Base-by-base conservation (phyloP, 345 rosid genomes). In the Populus pruinosa region DNA sequence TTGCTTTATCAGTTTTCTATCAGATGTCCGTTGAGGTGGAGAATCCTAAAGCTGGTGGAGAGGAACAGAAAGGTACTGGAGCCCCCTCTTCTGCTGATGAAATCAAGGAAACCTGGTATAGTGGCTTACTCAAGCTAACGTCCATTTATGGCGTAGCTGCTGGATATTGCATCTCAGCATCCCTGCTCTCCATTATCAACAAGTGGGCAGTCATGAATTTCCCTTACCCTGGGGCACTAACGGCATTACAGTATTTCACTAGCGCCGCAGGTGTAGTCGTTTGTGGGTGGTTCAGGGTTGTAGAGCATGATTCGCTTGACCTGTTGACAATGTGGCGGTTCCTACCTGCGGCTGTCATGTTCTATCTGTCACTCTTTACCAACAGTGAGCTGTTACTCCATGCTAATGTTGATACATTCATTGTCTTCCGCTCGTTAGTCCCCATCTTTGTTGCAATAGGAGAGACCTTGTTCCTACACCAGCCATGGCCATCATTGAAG, bases 161-260 rank as follows among this genome's bases (percentile, higher is more conserved):
- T 1, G 98, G 98, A 6, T 96, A 96, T 77, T 93, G 99, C 79
- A 77, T 93, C 77, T 93, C 99, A 25, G 98, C 98, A n/a, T 90
- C 97, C 59, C 85, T 96, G 73, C 96, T 93, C 70, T 96, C 98
- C 13, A 92, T 96, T 85, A 93, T 96, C 86, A 93, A 96, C 87
- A 96, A 96, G 85, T 96, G 97, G 98, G 98, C 99, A 13, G 79
- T 96, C 76, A 96, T 91, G 97, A 90, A 91, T 80, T 96, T 96
- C 78, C 99, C 99, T 44, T 93, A 92, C 73, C 99, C 99, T 0
- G 98, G 99, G 38, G 97, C 98, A 2, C 86, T 96, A 23, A 96
- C 99, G 3, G 99, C 98, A 25, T 79, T 96, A 75, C 97, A 96
- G 81, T 96, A 96, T 85, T 86, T 96, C 64, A 91, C 95, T 2